Evolutionary conservation across 495 filamentous ascomycete species (phyloP), one percentile per base, ranked within the genome.

Genomic region (Penicillium simplicissimum): DNA sequence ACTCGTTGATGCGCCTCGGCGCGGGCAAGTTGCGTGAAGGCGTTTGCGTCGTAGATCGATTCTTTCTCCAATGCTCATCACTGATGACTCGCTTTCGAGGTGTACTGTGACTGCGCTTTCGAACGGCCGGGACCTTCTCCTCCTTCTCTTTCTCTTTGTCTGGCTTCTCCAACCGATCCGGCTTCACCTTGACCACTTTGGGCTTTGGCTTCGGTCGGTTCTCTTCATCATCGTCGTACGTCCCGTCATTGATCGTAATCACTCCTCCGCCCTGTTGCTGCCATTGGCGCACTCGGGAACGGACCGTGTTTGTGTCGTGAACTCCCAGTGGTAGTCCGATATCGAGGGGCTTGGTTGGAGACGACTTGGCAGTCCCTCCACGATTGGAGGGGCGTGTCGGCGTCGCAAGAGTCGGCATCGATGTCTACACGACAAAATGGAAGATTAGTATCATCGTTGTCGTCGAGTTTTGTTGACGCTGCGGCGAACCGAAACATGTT

Each of bases 51-150:
- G 79, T 71, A 48, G 73, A 82, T 62, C 77, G 81, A 59, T 81
- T 82, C 47, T 61, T 67, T 43, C 75, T 76, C 90, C 90, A 94
- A 63, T 94, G 87, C 40, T 87, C 85, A 73, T 94, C 90, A 65
- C 90, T 92, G 21, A 94, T 82, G 23, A 94, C 87, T 51, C 90
- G 82, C 78, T 92, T 94, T 65, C 87, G 86, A 7, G 90, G 90
- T 19, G 84, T 80, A 65, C 79, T 85, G 52, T 78, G 73, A 62
- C 80, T 82, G 63, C 77, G 73, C 55, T 71, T 72, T 45, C 77
- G 68, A 11, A 57, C 52, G 15, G 59, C 23, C 8, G 59, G 58
- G 8, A 55, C 51, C 35, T 60, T 65, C 6, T 65, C 59, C 58
- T 47, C 43, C 17, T 58, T 60, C 25, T 67, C 62, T 14, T 62